These are phyloP conservation scores for Penicillium coffeae DNA, from an alignment of 495 filamentous ascomycete species.

Conservation along the genomic window DNA sequence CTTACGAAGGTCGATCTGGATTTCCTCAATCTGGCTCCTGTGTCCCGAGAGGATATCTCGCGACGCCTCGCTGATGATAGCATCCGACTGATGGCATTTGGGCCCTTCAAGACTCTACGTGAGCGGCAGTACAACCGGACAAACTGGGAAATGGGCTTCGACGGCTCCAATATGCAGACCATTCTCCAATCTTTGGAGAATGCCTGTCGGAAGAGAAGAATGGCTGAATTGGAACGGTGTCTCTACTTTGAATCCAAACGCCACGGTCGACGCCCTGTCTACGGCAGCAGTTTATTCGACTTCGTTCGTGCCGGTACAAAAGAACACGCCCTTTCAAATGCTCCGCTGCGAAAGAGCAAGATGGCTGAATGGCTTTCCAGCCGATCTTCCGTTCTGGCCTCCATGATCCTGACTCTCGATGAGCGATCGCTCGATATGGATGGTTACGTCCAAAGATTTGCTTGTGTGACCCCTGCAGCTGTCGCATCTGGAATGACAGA, in stretches of 20 bases:
- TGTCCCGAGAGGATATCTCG: conserved; percentile 65
- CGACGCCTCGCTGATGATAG: conserved; percentile 58
- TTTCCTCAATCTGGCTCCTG: conserved; percentile 77
- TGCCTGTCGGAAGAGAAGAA: conserved; percentile 61
- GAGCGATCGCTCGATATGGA: conserved; percentile 68
- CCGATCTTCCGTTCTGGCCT: conserved; percentile 61
- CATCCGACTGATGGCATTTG: conserved; percentile 59
- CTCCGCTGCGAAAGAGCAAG: conserved; percentile 37
- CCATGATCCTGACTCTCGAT: conserved; percentile 69
- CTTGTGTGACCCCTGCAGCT: conserved; percentile 84
- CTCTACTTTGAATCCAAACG: conserved; percentile 78
- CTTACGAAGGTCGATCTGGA: conserved; percentile 65
- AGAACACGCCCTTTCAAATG: conserved; percentile 37
- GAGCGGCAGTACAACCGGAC: conserved; percentile 61
- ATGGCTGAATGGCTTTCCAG: conserved; percentile 71
- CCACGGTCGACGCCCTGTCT: conserved; percentile 75
- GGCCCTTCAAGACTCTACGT: conserved; percentile 56
- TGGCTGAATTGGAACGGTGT: conserved; percentile 75
- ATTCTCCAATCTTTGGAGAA: conserved; percentile 71
- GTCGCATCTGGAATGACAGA: conserved; percentile 72
- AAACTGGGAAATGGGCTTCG: conserved; percentile 55
- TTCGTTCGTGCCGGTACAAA: conserved; percentile 61
- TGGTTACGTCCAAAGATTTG: conserved; percentile 77
- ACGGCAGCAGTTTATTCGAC: conserved; percentile 70
- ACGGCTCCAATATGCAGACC: conserved; percentile 62